Evolutionary conservation across 169 alveolate genomes (phyloP).

Genomic region (Plasmodium yoelii): DNA sequence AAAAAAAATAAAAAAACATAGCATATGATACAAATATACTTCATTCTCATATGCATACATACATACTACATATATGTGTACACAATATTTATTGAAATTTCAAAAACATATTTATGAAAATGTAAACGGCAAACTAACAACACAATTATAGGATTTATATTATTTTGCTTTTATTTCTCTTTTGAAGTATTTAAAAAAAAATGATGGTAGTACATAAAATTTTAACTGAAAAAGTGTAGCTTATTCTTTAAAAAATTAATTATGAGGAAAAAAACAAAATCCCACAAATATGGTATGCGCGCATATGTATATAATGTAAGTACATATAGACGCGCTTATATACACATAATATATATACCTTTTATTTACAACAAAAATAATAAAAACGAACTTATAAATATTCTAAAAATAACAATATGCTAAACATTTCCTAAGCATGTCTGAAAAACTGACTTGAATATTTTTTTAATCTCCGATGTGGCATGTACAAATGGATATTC

Average conservation of each 20-base stretch:
- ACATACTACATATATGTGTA: not conserved
- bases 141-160: not conserved
- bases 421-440: constrained; percentile 78
- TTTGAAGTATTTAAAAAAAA: constrained; percentile 10
- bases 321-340: not conserved
- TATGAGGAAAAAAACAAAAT: not conserved
- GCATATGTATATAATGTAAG: constrained; percentile 17
- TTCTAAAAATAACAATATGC: constrained; percentile 22
- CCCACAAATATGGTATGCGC: not conserved
- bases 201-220: constrained; percentile 1
- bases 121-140: not conserved
- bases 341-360: not conserved
- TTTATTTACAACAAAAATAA: constrained; percentile 22
- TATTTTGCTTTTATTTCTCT: not conserved
- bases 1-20: constrained; percentile 4
- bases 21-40: not conserved
- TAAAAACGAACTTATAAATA: constrained; percentile 39
- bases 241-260: constrained; percentile 13
- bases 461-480: constrained; percentile 84
- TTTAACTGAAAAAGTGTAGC: not conserved
- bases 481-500: constrained; percentile 82
- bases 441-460: constrained; percentile 83
- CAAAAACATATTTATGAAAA: constrained; percentile 6
- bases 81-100: not conserved
- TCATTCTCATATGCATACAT: not conserved